Percentiles rank a stretch among this genome's conserved stretches.
Conservation (phyloP, 768 basidiomycete genomes). For the Suillus lakei region DNA sequence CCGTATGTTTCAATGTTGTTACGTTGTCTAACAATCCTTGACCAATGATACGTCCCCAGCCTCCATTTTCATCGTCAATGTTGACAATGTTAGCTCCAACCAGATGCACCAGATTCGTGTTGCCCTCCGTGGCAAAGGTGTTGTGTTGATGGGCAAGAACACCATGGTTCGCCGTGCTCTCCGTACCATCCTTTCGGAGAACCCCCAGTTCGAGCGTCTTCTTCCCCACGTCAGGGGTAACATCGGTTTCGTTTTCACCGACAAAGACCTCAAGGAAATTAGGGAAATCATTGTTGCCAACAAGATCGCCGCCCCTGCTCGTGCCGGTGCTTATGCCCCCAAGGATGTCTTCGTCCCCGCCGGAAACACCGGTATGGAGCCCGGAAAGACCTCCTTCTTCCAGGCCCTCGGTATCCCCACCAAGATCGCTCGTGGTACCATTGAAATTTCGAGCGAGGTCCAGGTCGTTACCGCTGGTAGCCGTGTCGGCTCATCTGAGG, state of each 20-base stretch:
- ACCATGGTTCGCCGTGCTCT: conserved; percentile 99
- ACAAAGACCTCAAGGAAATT: conserved; percentile 89
- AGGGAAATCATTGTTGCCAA: conserved; percentile 93
- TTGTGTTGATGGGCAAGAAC: conserved; percentile 99
- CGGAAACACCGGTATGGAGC: conserved; percentile 99
- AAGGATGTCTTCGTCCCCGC: conserved; percentile 91
- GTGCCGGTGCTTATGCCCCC: conserved; percentile 96
- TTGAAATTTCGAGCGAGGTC: conserved; percentile 98
- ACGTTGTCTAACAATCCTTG: not conserved
- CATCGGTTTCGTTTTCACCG: conserved; percentile 99
- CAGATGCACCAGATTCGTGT: conserved; percentile 99
- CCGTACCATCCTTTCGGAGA: conserved; percentile 86
- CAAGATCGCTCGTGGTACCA: conserved; percentile 99
- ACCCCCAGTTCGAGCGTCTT: conserved; percentile 94
- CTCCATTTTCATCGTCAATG: conserved; percentile 98
- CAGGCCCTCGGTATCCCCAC: conserved; percentile 99
- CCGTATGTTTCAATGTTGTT: conserved; percentile 57
- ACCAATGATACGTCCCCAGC: conserved; percentile 50
- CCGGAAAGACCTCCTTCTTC: conserved; percentile 99
- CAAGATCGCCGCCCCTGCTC: conserved; percentile 98
- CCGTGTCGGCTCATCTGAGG: conserved; percentile 96
- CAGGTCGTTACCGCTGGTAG: conserved; percentile 92
- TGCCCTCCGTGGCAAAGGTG: conserved; percentile 93
- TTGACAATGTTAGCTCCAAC: conserved; percentile 99
- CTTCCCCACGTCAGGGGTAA: conserved; percentile 96